Evolutionary conservation across 306 rosid genomes (phyloP).

Genomic region (Morella rubra): DNA sequence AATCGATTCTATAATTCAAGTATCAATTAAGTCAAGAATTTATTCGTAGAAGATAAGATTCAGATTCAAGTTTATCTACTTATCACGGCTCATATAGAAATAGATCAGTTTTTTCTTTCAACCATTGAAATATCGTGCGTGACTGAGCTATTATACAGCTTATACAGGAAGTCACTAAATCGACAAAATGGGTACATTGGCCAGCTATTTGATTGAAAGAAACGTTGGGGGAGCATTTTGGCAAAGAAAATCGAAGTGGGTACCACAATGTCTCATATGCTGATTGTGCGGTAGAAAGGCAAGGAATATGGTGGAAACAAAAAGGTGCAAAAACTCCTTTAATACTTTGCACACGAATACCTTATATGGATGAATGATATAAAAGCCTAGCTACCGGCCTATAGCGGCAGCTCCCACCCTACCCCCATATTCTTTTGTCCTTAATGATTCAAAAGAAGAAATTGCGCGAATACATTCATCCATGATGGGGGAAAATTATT

Average conservation of each 20-base stretch:
- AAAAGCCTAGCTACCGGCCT: too few species aligned
- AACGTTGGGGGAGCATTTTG: neutral
- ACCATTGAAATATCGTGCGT: too few species aligned
- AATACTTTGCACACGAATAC: too few species aligned
- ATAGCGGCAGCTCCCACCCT: too few species aligned
- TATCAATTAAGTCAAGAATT: too few species aligned
- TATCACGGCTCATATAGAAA: too few species aligned
- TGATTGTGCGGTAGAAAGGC: neutral
- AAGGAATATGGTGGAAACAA: neutral
- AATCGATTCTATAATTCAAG: too few species aligned
- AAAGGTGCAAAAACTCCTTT: neutral
- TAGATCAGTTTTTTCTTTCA: too few species aligned
- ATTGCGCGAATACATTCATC: neutral
- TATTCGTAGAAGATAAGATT: too few species aligned
- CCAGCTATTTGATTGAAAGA: neutral
- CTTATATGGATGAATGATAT: too few species aligned
- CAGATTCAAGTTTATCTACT: too few species aligned
- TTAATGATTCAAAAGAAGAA: conserved; percentile 1
- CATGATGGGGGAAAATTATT: neutral
- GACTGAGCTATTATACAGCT: too few species aligned
- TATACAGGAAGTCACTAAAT: neutral
- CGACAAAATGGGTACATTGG: neutral
- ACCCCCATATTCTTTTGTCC: neutral
- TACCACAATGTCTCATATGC: neutral
- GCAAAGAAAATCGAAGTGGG: neutral